A percentile compares a stretch with the other conserved stretches of the same genome.
These are phyloP conservation scores for Endoconidiophora polonica DNA, from an alignment of 2,329 filamentous ascomycete genomes.

Conservation along the genomic window DNA sequence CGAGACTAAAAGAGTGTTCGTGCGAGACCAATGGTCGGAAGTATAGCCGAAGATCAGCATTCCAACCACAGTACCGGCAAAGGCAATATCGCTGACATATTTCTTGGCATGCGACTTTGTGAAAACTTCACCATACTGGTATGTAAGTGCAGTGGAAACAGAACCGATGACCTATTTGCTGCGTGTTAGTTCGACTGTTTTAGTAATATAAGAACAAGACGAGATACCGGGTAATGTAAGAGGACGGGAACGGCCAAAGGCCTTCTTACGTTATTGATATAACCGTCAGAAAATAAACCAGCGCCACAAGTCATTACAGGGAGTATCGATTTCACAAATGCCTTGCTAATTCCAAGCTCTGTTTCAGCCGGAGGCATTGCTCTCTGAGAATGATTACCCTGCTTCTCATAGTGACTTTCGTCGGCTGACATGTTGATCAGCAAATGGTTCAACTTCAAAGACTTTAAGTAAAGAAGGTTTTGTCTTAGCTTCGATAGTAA, in stretches of 20 bases:
- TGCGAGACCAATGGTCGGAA: constrained; percentile 71
- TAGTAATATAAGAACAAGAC: not conserved
- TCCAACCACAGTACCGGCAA: constrained; percentile 71
- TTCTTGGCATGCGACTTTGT: constrained; percentile 48
- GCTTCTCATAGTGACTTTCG: not conserved
- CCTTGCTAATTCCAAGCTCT: not conserved
- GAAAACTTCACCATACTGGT: constrained; percentile 56
- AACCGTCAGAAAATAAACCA: constrained; percentile 81
- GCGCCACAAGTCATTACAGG: constrained; percentile 79
- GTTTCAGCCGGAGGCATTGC: not conserved
- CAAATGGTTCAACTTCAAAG: no score
- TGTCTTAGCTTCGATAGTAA: no score
- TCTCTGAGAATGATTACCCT: not conserved
- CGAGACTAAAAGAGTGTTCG: constrained; percentile 62
- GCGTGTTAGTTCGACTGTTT: not conserved
- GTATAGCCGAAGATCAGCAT: constrained; percentile 68
- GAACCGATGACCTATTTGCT: constrained; percentile 61
- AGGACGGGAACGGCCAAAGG: not conserved
- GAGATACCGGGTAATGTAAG: not conserved
- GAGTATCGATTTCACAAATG: constrained; percentile 18
- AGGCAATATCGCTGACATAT: constrained; percentile 69
- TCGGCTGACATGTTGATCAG: constrained; percentile 2
- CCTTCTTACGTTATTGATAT: constrained; percentile 60
- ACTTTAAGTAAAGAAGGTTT: no score
- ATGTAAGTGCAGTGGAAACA: constrained; percentile 58